Evolutionary conservation across 768 basidiomycete species (phyloP).

Genomic region (Termitomyces sp.): DNA sequence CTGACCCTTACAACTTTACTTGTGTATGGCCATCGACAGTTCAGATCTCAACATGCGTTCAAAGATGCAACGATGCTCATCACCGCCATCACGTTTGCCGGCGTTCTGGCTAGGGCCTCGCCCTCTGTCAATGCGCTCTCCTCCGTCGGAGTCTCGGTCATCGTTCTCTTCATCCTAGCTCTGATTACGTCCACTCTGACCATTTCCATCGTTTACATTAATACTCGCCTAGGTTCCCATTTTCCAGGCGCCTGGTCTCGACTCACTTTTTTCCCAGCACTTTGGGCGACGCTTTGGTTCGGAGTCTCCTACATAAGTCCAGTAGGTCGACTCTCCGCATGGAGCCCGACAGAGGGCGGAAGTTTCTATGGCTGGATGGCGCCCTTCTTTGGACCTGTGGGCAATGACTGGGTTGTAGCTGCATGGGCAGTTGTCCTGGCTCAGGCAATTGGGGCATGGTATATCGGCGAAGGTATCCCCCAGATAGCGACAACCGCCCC

Average conservation of each 20-base stretch:
- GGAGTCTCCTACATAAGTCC: slow-evolving; percentile 54
- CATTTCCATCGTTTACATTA: slow-evolving; percentile 35
- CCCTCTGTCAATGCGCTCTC: slow-evolving; percentile 57
- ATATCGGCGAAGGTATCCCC: slow-evolving; percentile 39
- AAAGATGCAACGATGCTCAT: slow-evolving; percentile 29
- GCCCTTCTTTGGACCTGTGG: slow-evolving; percentile 52
- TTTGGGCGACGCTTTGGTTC: slow-evolving; percentile 69
- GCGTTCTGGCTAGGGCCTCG: slow-evolving; percentile 36
- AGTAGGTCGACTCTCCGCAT: slow-evolving; percentile 67
- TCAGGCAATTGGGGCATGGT: slow-evolving; percentile 51
- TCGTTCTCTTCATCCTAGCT: slow-evolving; percentile 40
- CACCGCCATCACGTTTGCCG: slow-evolving; percentile 36
- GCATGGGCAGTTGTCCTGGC: slow-evolving; percentile 71
- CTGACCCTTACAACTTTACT: slow-evolving; percentile 31
- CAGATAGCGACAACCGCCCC: slow-evolving; percentile 12
- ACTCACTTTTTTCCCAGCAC: slow-evolving; percentile 58
- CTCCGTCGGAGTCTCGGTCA: slow-evolving; percentile 44
- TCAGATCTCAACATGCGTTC: slow-evolving; percentile 22
- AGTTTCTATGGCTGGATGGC: slow-evolving; percentile 65
- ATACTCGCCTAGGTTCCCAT: slow-evolving; percentile 32
- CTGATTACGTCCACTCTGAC: slow-evolving; percentile 41
- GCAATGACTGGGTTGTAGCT: slow-evolving; percentile 72
- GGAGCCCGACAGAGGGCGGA: slow-evolving; percentile 58
- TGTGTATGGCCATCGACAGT: slow-evolving; percentile 34
- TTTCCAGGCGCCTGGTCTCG: slow-evolving; percentile 37